phyloP scores from a whole-genome alignment of 1,284 basidiomycete species.

The Tylopilus sp. region DNA sequence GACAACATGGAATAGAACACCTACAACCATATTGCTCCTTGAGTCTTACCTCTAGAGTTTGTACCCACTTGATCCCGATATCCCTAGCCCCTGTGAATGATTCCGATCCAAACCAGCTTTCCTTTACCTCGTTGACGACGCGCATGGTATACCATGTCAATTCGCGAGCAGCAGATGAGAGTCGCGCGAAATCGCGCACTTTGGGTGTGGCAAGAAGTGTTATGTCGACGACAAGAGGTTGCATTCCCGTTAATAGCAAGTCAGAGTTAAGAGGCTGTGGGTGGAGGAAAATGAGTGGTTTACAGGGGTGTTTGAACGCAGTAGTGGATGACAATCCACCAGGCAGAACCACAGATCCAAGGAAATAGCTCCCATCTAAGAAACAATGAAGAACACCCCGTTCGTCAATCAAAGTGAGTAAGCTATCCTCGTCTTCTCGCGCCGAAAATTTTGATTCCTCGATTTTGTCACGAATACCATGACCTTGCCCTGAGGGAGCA shows the following conservation, averaged over 20 bases:
- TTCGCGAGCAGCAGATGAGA: constrained; percentile 69
- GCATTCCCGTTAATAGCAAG: constrained; percentile 38
- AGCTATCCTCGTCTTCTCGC: constrained; percentile 53
- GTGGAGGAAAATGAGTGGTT: constrained; percentile 51
- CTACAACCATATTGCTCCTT: constrained; percentile 62
- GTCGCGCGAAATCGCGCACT: constrained; percentile 64
- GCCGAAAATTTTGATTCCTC: constrained; percentile 17
- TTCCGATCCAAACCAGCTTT: constrained; percentile 69
- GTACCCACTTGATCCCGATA: constrained; percentile 71
- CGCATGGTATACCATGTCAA: constrained; percentile 69
- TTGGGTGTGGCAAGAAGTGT: constrained; percentile 56
- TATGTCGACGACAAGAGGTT: constrained; percentile 52
- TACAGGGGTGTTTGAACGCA: constrained; percentile 50
- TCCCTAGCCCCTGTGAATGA: constrained; percentile 63
- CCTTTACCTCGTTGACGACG: constrained; percentile 67
- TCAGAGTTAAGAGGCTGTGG: constrained; percentile 33
- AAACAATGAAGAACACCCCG: constrained; percentile 59
- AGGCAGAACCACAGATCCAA: constrained; percentile 55
- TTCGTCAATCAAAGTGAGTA: constrained; percentile 60
- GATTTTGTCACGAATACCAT: constrained; percentile 29
- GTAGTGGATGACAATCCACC: constrained; percentile 41
- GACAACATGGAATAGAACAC: constrained; percentile 30
- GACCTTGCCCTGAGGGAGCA: constrained; percentile 36
- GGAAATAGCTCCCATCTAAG: constrained; percentile 77
- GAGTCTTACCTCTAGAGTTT: constrained; percentile 60